These are phyloP conservation scores for Tilletia walkeri DNA, from an alignment of 1,284 basidiomycete species.

Conservation along the genomic window DNA sequence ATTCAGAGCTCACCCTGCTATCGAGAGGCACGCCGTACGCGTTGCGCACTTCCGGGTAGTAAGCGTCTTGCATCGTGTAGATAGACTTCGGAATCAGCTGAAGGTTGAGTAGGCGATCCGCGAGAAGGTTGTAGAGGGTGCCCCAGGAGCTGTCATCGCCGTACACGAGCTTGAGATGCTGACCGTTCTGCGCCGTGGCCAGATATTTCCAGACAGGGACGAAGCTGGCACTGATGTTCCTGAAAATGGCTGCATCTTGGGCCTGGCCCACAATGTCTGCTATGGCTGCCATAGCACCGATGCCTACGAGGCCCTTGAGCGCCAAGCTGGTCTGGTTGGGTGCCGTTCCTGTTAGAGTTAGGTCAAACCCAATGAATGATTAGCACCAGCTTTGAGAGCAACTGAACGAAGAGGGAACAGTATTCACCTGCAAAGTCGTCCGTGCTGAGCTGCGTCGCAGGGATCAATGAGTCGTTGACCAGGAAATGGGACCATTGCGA, in stretches of 20 bases:
- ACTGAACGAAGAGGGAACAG: conserved; percentile 30
- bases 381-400: too few species aligned
- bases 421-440: conserved; percentile 67
- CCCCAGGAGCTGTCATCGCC: conserved; percentile 54
- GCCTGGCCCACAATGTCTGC: background rate
- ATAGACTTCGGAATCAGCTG: conserved; percentile 46
- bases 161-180: conserved; percentile 39
- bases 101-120: conserved; percentile 54
- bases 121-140: conserved; percentile 53
- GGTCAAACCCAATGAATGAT: background rate
- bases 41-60: conserved; percentile 43
- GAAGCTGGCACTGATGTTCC: too few species aligned
- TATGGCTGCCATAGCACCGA: too few species aligned
- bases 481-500: conserved; percentile 73
- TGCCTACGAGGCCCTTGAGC: conserved; percentile 63
- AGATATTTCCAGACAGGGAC: too few species aligned
- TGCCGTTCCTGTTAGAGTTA: background rate
- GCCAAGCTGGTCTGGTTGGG: conserved; percentile 68
- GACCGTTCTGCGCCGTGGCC: too few species aligned
- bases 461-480: conserved; percentile 65
- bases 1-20: conserved; percentile 29
- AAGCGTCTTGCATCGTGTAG: conserved; percentile 53
- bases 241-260: conserved; percentile 36
- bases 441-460: conserved; percentile 63
- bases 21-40: conserved; percentile 54